A percentile compares a stretch with the other conserved stretches of the same genome.
These are phyloP conservation scores for Mortierella hygrophila DNA, from an alignment of 192 early-diverging fungal genomes.

Conservation along the genomic window DNA sequence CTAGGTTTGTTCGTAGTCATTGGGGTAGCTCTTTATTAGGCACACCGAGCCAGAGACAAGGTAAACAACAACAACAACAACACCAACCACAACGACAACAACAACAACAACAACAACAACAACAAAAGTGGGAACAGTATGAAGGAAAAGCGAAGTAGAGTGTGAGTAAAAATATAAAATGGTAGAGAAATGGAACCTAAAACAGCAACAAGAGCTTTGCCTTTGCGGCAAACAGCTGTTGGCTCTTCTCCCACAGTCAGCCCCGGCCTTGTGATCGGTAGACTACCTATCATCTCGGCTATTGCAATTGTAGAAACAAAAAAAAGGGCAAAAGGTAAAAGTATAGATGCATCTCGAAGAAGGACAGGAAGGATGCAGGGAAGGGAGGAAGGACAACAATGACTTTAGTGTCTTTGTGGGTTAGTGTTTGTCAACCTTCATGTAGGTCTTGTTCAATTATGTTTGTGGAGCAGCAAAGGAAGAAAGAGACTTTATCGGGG, in stretches of 20 bases:
- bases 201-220: background rate
- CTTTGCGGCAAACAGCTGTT: background rate
- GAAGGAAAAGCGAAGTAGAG: too few relatives aligned
- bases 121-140: too few relatives aligned
- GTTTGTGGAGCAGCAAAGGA: background rate
- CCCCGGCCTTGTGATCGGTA: background rate
- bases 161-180: background rate
- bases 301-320: background rate
- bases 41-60: too few relatives aligned
- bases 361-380: background rate
- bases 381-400: background rate
- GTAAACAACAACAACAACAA: too few relatives aligned
- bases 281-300: background rate
- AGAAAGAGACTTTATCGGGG: background rate
- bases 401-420: background rate
- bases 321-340: conserved; percentile 5
- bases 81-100: too few relatives aligned
- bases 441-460: background rate
- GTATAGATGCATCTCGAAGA: background rate
- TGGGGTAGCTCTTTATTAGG: too few relatives aligned
- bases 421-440: background rate
- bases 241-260: background rate
- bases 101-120: too few relatives aligned
- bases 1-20: too few relatives aligned
- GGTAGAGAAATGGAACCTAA: background rate